Percentiles rank a stretch among this genome's conserved stretches.
Conservation (phyloP, 1,284 basidiomycete genomes). For the Rugosomyces carneus region DNA sequence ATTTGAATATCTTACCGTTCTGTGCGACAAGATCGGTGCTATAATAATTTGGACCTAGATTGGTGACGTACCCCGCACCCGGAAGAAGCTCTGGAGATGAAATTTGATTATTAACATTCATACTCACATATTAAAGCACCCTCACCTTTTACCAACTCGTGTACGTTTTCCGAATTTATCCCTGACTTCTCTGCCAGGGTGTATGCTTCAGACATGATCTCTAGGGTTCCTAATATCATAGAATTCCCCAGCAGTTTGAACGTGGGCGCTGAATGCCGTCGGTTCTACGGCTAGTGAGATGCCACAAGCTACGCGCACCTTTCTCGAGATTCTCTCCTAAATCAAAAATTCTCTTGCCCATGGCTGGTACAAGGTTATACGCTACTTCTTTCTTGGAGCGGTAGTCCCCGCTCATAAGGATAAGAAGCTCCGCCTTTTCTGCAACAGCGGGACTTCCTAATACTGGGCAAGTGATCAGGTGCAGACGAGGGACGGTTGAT, state of each 20-base stretch:
- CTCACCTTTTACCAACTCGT: constrained; percentile 54
- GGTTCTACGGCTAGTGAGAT: neutral
- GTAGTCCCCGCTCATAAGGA: constrained; percentile 81
- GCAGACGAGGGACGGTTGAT: constrained; percentile 53
- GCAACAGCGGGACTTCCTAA: constrained; percentile 74
- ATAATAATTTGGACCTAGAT: constrained; percentile 1
- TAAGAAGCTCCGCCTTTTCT: constrained; percentile 62
- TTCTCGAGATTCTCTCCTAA: constrained; percentile 75
- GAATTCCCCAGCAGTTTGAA: constrained; percentile 81
- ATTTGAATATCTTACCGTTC: constrained; percentile 54
- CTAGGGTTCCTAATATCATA: constrained; percentile 64
- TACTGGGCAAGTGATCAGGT: constrained; percentile 75
- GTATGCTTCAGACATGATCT: constrained; percentile 75
- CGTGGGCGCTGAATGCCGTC: constrained; percentile 46
- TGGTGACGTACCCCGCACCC: constrained; percentile 41
- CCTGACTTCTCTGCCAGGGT: constrained; percentile 85
- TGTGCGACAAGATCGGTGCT: constrained; percentile 18
- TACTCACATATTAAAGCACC: constrained; percentile 14
- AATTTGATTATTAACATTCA: constrained; percentile 3
- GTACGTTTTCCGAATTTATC: constrained; percentile 58
- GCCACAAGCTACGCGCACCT: constrained; percentile 32
- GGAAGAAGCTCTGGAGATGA: constrained; percentile 47
- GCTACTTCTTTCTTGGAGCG: constrained; percentile 78
- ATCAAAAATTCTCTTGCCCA: constrained; percentile 73
- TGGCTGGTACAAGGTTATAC: constrained; percentile 70